These are phyloP conservation scores for Aspergillus carlsbadensis DNA, from an alignment of 495 filamentous ascomycete genomes.

Conservation along the genomic window DNA sequence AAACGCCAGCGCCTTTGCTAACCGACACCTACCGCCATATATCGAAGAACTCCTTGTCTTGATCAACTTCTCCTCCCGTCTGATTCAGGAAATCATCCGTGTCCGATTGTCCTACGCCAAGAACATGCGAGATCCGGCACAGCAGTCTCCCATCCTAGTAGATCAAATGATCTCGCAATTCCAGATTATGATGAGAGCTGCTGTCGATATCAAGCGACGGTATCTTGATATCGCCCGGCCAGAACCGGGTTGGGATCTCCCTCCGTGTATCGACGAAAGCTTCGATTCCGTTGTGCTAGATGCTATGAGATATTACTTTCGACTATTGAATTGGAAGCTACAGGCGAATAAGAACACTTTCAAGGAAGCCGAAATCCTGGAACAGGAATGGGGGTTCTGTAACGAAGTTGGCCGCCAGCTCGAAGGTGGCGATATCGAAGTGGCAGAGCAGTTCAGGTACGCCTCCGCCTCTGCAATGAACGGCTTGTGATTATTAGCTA, in stretches of 20 bases:
- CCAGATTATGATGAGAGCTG: conserved; percentile 85
- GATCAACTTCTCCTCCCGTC: conserved; percentile 92
- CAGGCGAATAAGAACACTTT: conserved; percentile 98
- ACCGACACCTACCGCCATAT: conserved; percentile 91
- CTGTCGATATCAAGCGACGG: conserved; percentile 86
- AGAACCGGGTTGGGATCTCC: conserved; percentile 91
- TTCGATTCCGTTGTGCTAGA: conserved; percentile 96
- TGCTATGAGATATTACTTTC: conserved; percentile 95
- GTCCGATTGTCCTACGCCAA: conserved; percentile 88
- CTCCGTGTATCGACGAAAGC: conserved; percentile 93
- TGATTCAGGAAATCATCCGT: conserved; percentile 95
- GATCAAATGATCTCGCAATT: conserved; percentile 98
- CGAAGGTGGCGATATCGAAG: conserved; percentile 90
- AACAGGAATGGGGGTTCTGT: conserved; percentile 95
- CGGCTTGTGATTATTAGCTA: conserved; percentile 17
- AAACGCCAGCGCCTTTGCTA: conserved; percentile 81
- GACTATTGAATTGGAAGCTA: conserved; percentile 94
- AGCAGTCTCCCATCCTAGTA: conserved; percentile 84
- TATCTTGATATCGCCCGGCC: conserved; percentile 81
- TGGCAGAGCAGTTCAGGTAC: conserved; percentile 95
- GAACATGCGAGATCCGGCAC: conserved; percentile 87
- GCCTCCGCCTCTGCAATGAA: not conserved
- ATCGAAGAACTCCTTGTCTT: conserved; percentile 94
- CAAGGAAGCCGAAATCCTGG: conserved; percentile 95
- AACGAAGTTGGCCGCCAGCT: conserved; percentile 88